Base-by-base conservation (phyloP, 768 basidiomycete genomes). In the Suillus luteus region DNA sequence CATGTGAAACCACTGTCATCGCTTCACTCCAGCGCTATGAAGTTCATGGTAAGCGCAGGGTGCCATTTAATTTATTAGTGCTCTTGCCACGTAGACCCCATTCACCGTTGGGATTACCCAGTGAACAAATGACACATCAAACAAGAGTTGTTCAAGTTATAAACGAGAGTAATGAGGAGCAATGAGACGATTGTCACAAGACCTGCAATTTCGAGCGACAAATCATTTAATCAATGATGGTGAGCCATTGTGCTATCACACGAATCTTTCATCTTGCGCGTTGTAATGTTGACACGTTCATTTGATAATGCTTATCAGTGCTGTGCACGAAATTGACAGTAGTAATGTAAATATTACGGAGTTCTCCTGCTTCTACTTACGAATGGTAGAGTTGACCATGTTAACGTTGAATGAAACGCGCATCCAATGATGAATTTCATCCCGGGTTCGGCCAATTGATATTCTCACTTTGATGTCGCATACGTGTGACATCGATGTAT, bases 391-490 rank as follows among this genome's bases (percentile, higher is more conserved):
- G 24, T 57, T 40, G 17, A 41, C 31, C 17, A 58, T 38, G 24
- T 41, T 17, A 40, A 58, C 10, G 40, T 58, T 58, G 24, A 24
- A 41, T 12, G 7, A 15, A 41, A 24, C 19, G 27, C 10, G 57
- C 2, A 17, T 19, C 6, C 24, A 19, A 17, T 27, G 38, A 58
- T 19, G 9, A 5, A 19, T 12, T 41, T 80, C 71, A 91, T 24
- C 80, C 82, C 0, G 91, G 91, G 62, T 90, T 79, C 11, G 91
- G 91, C 92, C 92, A 93, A 61, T 82, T 85, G 61, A 88, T 82
- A 49, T 76, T 76, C 69, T 87, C 85, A 48, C 84, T 82, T 55
- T 80, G 80, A 62, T 85, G 80, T 68, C 84, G 80, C 60, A 84
- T 80, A 35, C 84, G 82, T 12, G 85, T 91, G 19, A 93, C 79